Base-by-base conservation (phyloP, 345 rosid genomes). In the Lepidium africanum region DNA sequence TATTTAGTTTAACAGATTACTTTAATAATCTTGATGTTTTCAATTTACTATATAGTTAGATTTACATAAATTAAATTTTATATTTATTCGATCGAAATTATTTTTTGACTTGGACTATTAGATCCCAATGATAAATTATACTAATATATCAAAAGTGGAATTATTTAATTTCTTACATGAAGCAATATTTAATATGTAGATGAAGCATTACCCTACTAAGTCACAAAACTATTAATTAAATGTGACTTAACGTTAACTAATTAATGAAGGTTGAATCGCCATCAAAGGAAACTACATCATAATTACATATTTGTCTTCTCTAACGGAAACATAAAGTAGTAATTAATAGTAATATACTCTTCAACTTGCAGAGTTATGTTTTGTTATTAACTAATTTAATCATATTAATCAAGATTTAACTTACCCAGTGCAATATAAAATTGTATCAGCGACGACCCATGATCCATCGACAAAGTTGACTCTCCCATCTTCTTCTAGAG, bases 371-470 rank as follows among this genome's bases (percentile, higher is more conserved):
- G 36, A 32, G 7, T 3, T 33, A 10, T 45, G 4, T 30, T 30
- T 11, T 15, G 4, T 61, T 14, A 21, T 10, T 16, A 15, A 55
- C 42, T 55, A 35, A 16, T 8, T 5, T 58, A 3, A 16, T 8
- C 16, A 53, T 12, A 27, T 15, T 37, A 59, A 30, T 56, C 7
- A 10, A 35, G n/a, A 23, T 42, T 16, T 19, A 27, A 43, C 62
- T 80, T 87, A 93, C 98, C 98, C 97, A 10, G 97, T 90, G 89
- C 98, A 93, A 57, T 90, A 87, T 27, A 93, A 33, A 65, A 90
- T 84, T 4, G 97, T 80, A 60, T 93, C 88, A 2, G 97, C 90
- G 11, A 77, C 59, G 55, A 86, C 74, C 67, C 76, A 83, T 19
- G 87, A 75, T 9, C 96, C 94, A 59, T 93, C 89, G 2, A 68